Conservation (phyloP, 2,329 filamentous ascomycete genomes). For the Colletotrichum tanaceti region DNA sequence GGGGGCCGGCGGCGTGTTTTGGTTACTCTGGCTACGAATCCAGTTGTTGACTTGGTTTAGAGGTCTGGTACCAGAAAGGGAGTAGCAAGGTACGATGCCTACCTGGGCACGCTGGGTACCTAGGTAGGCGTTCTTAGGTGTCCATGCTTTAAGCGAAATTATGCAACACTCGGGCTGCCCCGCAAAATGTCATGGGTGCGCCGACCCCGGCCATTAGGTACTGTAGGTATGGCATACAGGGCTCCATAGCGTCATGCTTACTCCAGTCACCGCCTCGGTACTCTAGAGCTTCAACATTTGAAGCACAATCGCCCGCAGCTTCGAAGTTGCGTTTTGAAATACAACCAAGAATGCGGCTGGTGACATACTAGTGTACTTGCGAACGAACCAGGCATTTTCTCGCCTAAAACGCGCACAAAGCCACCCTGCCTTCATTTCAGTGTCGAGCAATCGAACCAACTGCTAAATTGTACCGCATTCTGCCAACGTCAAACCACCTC, state of each 20-base stretch:
- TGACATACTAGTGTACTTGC: background rate
- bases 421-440: background rate
- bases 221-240: too few species aligned
- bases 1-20: background rate
- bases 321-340: background rate
- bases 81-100: too few species aligned
- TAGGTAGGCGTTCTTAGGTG: too few species aligned
- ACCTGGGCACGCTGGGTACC: too few species aligned
- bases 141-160: too few species aligned
- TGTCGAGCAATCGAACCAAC: background rate
- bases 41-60: background rate
- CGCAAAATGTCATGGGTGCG: background rate
- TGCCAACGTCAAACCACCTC: background rate
- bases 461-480: background rate
- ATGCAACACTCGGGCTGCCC: slow-evolving; percentile 2
- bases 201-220: background rate
- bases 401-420: too few species aligned
- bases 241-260: background rate
- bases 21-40: slow-evolving; percentile 16
- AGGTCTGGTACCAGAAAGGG: too few species aligned
- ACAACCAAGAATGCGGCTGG: background rate
- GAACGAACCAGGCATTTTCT: background rate
- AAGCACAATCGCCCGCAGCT: background rate
- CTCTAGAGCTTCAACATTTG: background rate
- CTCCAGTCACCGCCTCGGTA: background rate